These are phyloP conservation scores for Ophiosphaerella korrae DNA, from an alignment of 2,329 filamentous ascomycete genomes.

Conservation along the genomic window DNA sequence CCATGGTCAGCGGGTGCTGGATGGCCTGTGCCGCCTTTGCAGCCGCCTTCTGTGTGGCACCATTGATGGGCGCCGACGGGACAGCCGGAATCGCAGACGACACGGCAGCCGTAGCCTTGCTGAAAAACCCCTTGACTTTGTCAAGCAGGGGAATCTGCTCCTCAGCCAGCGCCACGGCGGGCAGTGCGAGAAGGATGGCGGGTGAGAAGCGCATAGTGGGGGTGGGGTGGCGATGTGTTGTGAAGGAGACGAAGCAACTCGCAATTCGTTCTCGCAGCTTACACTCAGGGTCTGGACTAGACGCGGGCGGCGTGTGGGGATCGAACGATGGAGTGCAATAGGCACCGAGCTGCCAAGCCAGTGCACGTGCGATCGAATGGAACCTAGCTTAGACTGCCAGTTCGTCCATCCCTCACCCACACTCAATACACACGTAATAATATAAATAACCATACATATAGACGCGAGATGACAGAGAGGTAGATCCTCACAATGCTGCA, in stretches of 20 bases:
- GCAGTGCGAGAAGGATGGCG: conserved; percentile 57
- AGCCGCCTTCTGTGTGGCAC: conserved; percentile 57
- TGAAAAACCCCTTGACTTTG: conserved; percentile 61
- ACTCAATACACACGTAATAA: no score
- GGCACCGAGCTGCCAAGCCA: no score
- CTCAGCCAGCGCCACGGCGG: conserved; percentile 58
- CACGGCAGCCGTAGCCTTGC: conserved; percentile 61
- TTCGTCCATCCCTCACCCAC: no score
- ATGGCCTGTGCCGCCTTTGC: conserved; percentile 59
- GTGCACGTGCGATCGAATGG: no score
- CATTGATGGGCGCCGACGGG: conserved; percentile 48
- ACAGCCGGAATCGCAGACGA: conserved; percentile 56
- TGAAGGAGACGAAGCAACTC: conserved; percentile 6
- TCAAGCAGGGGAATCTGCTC: conserved; percentile 67
- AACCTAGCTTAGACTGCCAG: no score
- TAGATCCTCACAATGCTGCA: no score
- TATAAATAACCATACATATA: no score
- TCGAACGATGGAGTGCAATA: no score
- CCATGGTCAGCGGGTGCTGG: conserved; percentile 65
- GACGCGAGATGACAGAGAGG: no score
- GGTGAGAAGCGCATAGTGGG: conserved; percentile 57
- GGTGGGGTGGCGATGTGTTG: conserved; percentile 28
- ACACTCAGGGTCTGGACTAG: neutral
- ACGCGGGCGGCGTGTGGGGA: no score
- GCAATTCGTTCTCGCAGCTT: conserved; percentile 15